Base-by-base conservation (phyloP, 2,329 filamentous ascomycete species). In the Rhinocladiella mackenziei region DNA sequence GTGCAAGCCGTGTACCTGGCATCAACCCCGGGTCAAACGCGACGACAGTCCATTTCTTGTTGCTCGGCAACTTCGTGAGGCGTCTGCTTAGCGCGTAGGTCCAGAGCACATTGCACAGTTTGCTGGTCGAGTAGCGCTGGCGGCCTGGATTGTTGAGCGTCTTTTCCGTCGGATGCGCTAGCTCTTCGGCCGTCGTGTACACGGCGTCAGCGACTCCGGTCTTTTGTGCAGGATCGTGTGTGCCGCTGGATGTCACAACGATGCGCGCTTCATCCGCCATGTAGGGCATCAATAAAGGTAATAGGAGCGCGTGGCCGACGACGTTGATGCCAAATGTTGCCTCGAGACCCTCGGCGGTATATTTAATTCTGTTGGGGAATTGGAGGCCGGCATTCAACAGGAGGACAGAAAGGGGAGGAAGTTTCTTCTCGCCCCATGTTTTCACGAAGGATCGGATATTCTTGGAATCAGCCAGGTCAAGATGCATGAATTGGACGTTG, bases 331-430 rank as follows among this genome's bases (percentile, higher is more conserved):
- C 71, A 51, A 78, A 78, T 5, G 68, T 71, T 22, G 56, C 52
- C 53, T 77, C 74, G 29, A 75, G 56, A 5, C 69, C 68, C 14
- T 75, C 68, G 0, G 39, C 46, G 0, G 66, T 69, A 35, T 65
- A 62, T 0, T 52, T 19, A 1, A 71, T 37, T 0, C 49, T 49
- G 0, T 54, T 55, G 0, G 68, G 66, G 35, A 73, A 67, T 49
- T 77, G 71, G 0, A 74, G 47, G 0, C 60, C 72, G 2, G 73
- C 73, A 39, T 77, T 76, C 14, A 74, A 59, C n/a, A 73, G 48
- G 4, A 77, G 62, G 3, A 62, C 58, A 37, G 65, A 59, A 45
- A 76, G 70, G 0, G 69, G 67, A 3, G 71, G 65, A 17, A 64
- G 62, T 1, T 60, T 50, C 5, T 58, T 59, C 2, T 54, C 33